phyloP scores from a whole-genome alignment of 352 stramenopile genomes.

The Thraustotheca clavata region DNA sequence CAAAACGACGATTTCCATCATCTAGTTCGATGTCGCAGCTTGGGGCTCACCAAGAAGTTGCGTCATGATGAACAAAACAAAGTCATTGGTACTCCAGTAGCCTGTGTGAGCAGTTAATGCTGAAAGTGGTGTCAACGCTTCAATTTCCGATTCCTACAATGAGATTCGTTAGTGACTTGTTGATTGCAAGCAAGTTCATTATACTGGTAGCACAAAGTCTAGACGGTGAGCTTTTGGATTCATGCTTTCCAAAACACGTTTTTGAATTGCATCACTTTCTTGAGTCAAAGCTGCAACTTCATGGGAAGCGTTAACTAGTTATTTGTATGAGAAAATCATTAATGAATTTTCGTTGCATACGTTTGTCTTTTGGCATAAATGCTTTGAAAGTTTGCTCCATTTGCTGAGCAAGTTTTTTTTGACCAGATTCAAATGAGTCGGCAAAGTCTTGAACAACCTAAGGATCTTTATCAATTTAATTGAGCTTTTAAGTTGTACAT shows the following conservation, averaged over 20 bases:
- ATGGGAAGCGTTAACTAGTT: too few species aligned
- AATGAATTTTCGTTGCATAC: neutral
- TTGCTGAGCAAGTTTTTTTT: conserved; percentile 11
- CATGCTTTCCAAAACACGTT: neutral
- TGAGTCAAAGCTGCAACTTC: too few species aligned
- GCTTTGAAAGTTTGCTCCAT: conserved; percentile 9
- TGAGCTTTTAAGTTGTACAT: too few species aligned
- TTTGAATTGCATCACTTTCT: neutral
- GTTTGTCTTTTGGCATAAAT: neutral
- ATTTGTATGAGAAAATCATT: too few species aligned
- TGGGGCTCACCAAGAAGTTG: conserved; percentile 6
- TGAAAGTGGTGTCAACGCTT: conserved; percentile 16
- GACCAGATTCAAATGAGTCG: conserved; percentile 16
- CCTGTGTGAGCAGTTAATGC: conserved; percentile 18
- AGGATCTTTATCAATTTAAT: neutral
- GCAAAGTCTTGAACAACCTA: conserved; percentile 20
- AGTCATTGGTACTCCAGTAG: conserved; percentile 19
- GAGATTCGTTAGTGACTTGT: neutral
- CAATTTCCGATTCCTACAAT: conserved; percentile 17
- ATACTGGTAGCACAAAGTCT: conserved; percentile 14
- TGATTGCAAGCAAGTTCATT: neutral
- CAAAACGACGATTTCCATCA: too few species aligned
- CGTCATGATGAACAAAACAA: conserved; percentile 15
- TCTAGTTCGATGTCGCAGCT: too few species aligned
- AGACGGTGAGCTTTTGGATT: conserved; percentile 9